phyloP scores from a whole-genome alignment of 805 yeast species.

The Kodamaea nitidulidarum region DNA sequence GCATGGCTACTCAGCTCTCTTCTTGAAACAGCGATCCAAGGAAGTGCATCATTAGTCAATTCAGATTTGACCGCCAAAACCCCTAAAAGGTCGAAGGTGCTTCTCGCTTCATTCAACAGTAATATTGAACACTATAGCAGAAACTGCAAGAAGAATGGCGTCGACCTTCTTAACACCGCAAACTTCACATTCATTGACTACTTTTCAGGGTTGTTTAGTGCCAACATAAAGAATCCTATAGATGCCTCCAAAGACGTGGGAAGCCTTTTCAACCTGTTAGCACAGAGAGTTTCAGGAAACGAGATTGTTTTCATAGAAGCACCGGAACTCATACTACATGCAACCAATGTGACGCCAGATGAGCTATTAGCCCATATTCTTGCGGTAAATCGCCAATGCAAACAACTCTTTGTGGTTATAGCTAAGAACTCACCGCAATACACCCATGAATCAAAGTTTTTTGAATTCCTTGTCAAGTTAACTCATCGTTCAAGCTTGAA shows the following conservation, averaged over 20 bases:
- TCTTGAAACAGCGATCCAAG: slow-evolving; percentile 48
- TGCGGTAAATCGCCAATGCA: slow-evolving; percentile 28
- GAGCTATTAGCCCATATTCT: slow-evolving; percentile 32
- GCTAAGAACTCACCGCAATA: slow-evolving; percentile 39
- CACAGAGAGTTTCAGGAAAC: slow-evolving; percentile 8
- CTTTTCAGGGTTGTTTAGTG: slow-evolving; percentile 42
- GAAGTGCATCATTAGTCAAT: slow-evolving; percentile 42
- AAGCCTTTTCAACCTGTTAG: slow-evolving; percentile 17
- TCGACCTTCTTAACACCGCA: slow-evolving; percentile 22
- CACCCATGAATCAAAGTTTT: slow-evolving; percentile 29
- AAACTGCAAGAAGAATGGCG: slow-evolving; percentile 37
- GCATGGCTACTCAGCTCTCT: slow-evolving; percentile 58
- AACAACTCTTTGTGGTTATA: slow-evolving; percentile 33
- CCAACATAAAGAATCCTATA: slow-evolving; percentile 22
- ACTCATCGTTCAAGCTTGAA: slow-evolving; percentile 49
- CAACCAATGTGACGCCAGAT: slow-evolving; percentile 36
- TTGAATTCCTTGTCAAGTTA: slow-evolving; percentile 46
- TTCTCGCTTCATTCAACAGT: slow-evolving; percentile 34
- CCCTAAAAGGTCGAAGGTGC: slow-evolving; percentile 25
- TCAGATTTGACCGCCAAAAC: slow-evolving; percentile 20
- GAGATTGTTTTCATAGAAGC: slow-evolving; percentile 40
- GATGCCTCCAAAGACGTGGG: slow-evolving; percentile 14
- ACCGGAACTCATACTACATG: slow-evolving; percentile 43
- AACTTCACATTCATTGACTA: slow-evolving; percentile 42
- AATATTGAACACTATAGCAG: slow-evolving; percentile 31